phyloP scores from a whole-genome alignment of 2,329 filamentous ascomycete genomes.

The Fonsecaea erecta region DNA sequence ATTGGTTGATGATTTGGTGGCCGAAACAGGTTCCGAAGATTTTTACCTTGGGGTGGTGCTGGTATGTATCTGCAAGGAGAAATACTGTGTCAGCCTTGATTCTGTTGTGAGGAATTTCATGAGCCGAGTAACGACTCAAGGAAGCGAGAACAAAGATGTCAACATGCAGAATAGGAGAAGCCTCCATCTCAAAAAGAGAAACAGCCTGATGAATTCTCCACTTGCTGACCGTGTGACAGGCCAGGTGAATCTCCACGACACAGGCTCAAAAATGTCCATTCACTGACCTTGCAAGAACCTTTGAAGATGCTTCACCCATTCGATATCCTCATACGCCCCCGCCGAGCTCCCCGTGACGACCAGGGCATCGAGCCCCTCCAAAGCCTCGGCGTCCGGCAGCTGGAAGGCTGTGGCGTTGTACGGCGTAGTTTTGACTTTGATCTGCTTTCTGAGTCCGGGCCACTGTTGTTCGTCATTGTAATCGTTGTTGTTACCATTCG shows the following conservation, averaged over 20 bases:
- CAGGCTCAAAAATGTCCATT: background rate
- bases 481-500: background rate
- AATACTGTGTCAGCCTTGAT: background rate
- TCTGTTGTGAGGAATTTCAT: background rate
- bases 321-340: conserved; percentile 5
- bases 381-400: background rate
- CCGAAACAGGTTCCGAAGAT: conserved; percentile 7
- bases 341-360: conserved; percentile 7
- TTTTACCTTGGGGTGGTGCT: background rate
- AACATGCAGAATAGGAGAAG: too few relatives aligned
- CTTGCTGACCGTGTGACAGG: too few relatives aligned
- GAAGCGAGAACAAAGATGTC: too few relatives aligned
- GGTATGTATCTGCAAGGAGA: background rate
- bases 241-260: too few relatives aligned
- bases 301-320: background rate
- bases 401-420: conserved; percentile 1
- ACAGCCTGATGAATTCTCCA: too few relatives aligned
- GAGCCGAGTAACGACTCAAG: background rate
- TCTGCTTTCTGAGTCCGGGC: background rate
- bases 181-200: too few relatives aligned
- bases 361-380: background rate
- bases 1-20: conserved; percentile 11
- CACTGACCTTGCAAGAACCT: conserved; percentile 5
- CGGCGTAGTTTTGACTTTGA: background rate
- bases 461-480: too few relatives aligned